A percentile compares a stretch with the other conserved stretches of the same genome.
These are phyloP conservation scores for Lachnellula subtilissima DNA, from an alignment of 2,329 filamentous ascomycete species.

Conservation along the genomic window DNA sequence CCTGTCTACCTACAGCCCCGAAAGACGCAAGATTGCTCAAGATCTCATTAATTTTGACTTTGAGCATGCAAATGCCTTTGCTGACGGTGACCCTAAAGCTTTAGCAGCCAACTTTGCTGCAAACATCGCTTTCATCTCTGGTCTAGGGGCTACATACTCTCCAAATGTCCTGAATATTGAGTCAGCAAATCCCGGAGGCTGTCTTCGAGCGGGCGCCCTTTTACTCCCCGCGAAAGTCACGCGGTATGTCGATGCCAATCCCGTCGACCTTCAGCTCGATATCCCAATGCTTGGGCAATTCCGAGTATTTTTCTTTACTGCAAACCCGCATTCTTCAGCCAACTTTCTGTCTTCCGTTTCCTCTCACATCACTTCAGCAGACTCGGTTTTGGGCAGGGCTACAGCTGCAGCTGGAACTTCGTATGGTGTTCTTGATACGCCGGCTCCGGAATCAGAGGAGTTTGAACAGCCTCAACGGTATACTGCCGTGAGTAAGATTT, in stretches of 20 bases:
- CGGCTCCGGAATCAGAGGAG: slow-evolving; percentile 55
- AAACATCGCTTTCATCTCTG: slow-evolving; percentile 70
- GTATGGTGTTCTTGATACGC: slow-evolving; percentile 54
- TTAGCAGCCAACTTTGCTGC: slow-evolving; percentile 65
- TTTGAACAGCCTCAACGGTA: slow-evolving; percentile 66
- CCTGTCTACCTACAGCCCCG: slow-evolving; percentile 57
- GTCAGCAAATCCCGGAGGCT: slow-evolving; percentile 44
- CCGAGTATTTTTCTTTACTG: slow-evolving; percentile 66
- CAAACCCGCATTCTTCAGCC: slow-evolving; percentile 51
- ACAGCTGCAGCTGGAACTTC: slow-evolving; percentile 56
- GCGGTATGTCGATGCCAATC: slow-evolving; percentile 72
- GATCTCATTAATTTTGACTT: slow-evolving; percentile 63
- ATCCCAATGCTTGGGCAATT: slow-evolving; percentile 76
- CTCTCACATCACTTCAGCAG: slow-evolving; percentile 44
- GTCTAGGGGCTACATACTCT: slow-evolving; percentile 64
- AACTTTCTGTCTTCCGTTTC: slow-evolving; percentile 58
- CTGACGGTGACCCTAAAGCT: slow-evolving; percentile 56
- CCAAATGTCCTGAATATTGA: slow-evolving; percentile 57
- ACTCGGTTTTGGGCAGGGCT: slow-evolving; percentile 55
- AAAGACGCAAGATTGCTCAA: slow-evolving; percentile 58
- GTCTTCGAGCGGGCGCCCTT: slow-evolving; percentile 38
- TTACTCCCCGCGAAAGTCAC: slow-evolving; percentile 63
- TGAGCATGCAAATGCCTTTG: slow-evolving; percentile 52
- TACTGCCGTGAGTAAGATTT: slow-evolving; percentile 60
- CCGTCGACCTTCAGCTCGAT: slow-evolving; percentile 71